These are phyloP conservation scores for Starmerella lactis-condensi DNA, from an alignment of 805 yeast genomes.

Conservation along the genomic window DNA sequence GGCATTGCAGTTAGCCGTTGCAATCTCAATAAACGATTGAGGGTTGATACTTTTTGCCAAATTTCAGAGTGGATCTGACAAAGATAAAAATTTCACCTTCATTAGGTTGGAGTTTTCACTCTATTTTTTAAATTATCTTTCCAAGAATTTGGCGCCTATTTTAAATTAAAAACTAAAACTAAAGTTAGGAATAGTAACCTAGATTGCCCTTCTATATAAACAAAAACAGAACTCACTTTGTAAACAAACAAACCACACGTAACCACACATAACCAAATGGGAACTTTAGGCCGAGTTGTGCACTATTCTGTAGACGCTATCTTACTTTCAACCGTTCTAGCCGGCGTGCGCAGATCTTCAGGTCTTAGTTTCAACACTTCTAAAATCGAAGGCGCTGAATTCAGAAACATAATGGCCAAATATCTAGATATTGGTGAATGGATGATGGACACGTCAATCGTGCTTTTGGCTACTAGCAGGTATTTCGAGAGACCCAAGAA, in stretches of 20 bases:
- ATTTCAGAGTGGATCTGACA: too few species aligned
- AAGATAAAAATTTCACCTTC: too few species aligned
- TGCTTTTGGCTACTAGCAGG: constrained; percentile 48
- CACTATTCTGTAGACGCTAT: constrained; percentile 67
- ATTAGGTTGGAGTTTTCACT: too few species aligned
- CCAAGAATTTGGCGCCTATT: too few species aligned
- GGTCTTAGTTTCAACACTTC: constrained; percentile 45
- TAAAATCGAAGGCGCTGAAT: constrained; percentile 32
- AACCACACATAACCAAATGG: constrained; percentile 23
- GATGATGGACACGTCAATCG: constrained; percentile 52
- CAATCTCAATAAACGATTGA: too few species aligned
- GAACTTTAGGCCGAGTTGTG: constrained; percentile 35
- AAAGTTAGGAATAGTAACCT: neutral
- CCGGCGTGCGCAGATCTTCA: constrained; percentile 70
- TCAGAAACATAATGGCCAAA: constrained; percentile 29
- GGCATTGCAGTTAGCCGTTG: too few species aligned
- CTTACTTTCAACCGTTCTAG: constrained; percentile 59
- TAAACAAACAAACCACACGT: neutral
- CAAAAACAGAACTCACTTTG: neutral
- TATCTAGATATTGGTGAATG: constrained; percentile 79
- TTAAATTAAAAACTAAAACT: neutral
- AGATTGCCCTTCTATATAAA: neutral
- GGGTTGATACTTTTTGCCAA: too few species aligned
- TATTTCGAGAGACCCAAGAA: constrained; percentile 36
- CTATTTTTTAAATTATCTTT: too few species aligned